A percentile compares a stretch with the other conserved stretches of the same genome.
Conservation (phyloP, 345 rosid species). For the Eucalyptus dawsonii region DNA sequence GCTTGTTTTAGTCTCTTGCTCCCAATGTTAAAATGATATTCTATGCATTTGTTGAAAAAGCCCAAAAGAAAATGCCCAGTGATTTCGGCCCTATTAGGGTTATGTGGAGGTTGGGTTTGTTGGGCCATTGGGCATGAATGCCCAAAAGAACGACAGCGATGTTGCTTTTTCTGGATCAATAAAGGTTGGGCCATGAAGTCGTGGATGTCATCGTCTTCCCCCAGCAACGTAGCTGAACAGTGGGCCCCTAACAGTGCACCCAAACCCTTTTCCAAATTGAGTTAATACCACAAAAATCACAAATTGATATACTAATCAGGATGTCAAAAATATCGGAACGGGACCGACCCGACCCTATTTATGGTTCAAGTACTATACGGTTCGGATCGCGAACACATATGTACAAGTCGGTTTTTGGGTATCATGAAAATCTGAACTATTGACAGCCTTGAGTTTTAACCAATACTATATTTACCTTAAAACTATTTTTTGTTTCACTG, state of each 20-base stretch:
- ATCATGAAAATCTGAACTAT: fast-evolving
- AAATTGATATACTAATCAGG: neutral
- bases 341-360: neutral
- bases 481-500: neutral
- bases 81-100: neutral
- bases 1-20: neutral
- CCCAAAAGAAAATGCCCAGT: neutral
- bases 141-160: neutral
- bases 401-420: neutral
- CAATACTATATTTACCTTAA: neutral
- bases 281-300: neutral
- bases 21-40: neutral
- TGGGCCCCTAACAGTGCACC: neutral
- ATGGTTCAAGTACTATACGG: neutral
- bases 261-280: neutral
- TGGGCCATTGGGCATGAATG: neutral
- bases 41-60: neutral
- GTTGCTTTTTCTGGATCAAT: neutral
- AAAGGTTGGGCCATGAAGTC: neutral
- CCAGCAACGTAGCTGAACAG: neutral
- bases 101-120: neutral
- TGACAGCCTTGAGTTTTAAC: neutral
- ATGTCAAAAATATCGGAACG: neutral
- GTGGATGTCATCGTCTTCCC: neutral
- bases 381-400: neutral